Evolutionary conservation across 176 grass and related monocot species (phyloP), one percentile per base, ranked within the genome.

Genomic region (Rhynchospora tenuis): DNA sequence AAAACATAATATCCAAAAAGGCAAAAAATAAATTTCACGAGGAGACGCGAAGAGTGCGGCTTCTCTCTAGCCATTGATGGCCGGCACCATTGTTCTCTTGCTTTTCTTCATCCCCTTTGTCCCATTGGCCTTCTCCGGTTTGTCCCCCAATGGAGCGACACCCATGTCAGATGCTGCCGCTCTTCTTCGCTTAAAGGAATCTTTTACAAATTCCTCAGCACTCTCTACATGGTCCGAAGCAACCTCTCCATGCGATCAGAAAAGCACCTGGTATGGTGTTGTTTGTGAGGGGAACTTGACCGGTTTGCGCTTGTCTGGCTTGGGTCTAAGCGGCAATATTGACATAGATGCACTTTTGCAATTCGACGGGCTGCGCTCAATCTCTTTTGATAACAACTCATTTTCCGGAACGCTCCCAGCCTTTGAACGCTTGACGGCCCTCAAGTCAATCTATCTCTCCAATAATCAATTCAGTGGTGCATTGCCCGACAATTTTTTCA

Each of bases 361-460:
- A 29, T 89, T 98, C 84, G 82, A 78, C 6, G n/a, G 38, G 52
- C 90, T 98, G 56, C 62, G 90, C 7, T 94, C 95, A 45, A 59
- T 97, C 38, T 90, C 90, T 87, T 87, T 97, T 29, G 74, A 86
- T 5, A 7, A 61, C 5, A 94, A 97, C 83, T 89, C 84, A 62
- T 83, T 97, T 85, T 73, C 88, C 26, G 94, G 94, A 7, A 74
- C 82, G 0, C 88, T 97, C 55, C 92, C 94, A 0, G 80, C 80
- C 16, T 75, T 89, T 74, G 73, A 94, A 66, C 90, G 84, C 22
- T 76, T 97, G 66, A 85, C 78, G 10, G 83, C 84, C 26, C 86
- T 97, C 74, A 94, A 90, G 59, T 94, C 92, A 0, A 85, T 97
- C 54, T 94, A 51, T 86, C 88, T 97, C 82, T 97, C 94, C 57